phyloP scores from a whole-genome alignment of 805 yeast genomes.

The Metschnikowia cerradonensis region DNA sequence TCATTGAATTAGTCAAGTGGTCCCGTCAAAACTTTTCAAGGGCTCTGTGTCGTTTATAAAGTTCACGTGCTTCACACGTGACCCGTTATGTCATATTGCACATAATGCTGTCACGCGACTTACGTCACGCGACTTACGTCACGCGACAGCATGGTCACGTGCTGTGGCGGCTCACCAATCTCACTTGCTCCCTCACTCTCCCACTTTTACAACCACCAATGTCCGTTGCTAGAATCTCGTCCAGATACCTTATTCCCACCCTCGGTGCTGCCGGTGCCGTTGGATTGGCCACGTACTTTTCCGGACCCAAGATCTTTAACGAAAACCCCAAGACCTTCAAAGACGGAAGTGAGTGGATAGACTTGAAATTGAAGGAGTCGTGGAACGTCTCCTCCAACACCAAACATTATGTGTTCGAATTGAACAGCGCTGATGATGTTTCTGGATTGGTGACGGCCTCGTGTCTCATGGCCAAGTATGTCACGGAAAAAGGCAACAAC shows the following conservation, averaged over 20 bases:
- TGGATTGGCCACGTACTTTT: conserved; percentile 30
- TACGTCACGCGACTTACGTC: too few species aligned
- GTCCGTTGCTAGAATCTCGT: conserved; percentile 22
- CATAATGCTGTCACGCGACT: too few species aligned
- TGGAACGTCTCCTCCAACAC: conserved; percentile 57
- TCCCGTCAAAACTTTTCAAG: too few species aligned
- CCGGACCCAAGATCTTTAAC: conserved; percentile 26
- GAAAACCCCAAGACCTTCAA: conserved; percentile 47
- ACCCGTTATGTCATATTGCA: too few species aligned
- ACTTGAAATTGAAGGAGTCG: conserved; percentile 52
- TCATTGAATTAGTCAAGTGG: too few species aligned
- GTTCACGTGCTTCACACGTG: background rate
- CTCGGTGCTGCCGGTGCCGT: conserved; percentile 30
- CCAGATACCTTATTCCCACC: conserved; percentile 27
- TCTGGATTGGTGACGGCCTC: conserved; percentile 82
- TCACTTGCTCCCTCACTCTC: too few species aligned
- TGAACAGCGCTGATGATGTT: conserved; percentile 60
- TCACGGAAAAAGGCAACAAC: conserved; percentile 76
- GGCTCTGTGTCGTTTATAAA: too few species aligned
- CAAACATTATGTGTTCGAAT: conserved; percentile 64
- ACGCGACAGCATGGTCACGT: too few species aligned
- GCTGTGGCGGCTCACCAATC: too few species aligned
- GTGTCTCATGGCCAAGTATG: conserved; percentile 73
- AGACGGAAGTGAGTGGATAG: conserved; percentile 69
- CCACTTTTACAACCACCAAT: conserved; percentile 7